Conservation (phyloP, 352 stramenopile genomes). For the Phytophthora foliorum region DNA sequence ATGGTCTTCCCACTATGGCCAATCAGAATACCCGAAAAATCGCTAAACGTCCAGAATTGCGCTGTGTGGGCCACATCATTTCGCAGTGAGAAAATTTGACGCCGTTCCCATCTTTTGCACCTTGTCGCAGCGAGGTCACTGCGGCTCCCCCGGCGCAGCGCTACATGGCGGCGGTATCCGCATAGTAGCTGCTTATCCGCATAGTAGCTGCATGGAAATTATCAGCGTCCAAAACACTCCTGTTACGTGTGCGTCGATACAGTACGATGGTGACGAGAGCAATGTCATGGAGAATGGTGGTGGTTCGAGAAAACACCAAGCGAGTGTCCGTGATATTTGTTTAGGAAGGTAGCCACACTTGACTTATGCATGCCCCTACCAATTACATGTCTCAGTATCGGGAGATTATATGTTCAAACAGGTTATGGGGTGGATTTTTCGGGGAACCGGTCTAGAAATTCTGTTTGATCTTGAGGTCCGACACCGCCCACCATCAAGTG, state of each 20-base stretch:
- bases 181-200: conserved; percentile 25
- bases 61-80: conserved; percentile 23
- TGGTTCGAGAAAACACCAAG: neutral
- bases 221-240: no score
- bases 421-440: neutral
- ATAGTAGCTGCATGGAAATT: no score
- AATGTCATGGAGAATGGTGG: neutral
- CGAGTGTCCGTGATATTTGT: neutral
- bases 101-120: conserved; percentile 20
- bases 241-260: neutral
- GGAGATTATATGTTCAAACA: neutral
- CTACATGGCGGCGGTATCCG: no score
- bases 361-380: neutral
- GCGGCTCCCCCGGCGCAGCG: no score
- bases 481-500: neutral
- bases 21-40: conserved; percentile 8
- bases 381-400: conserved; percentile 1
- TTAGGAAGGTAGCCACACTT: neutral
- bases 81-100: conserved; percentile 33
- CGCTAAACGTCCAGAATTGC: conserved; percentile 16
- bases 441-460: neutral
- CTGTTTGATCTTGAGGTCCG: neutral
- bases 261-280: neutral
- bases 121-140: conserved; percentile 38
- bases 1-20: conserved; percentile 7